Evolutionary conservation across 495 filamentous ascomycete species (phyloP), one percentile per base, ranked within the genome.

Genomic region (Podospora pseudocomata): DNA sequence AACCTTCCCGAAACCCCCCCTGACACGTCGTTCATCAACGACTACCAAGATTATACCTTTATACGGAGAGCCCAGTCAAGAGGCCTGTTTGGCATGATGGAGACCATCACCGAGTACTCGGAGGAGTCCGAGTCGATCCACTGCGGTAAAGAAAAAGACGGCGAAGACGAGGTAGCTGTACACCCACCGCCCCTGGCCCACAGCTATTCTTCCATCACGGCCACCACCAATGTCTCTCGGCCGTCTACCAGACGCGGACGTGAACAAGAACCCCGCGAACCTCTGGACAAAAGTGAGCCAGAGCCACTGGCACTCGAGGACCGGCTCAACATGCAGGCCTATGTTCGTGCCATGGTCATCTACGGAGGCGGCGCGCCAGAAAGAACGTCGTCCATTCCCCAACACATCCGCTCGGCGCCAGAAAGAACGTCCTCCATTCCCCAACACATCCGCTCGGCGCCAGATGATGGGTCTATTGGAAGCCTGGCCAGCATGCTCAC

Each of bases 31-130:
- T 23, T 23, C 23, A 30, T 1, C 26, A 30, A 34, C 4, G 59
- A 28, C 16, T 26, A 61, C 59, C 30, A 61, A 6, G 59, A 61
- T n/a, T 63, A 39, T 19, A 19, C 18, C 0, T 49, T 44, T 49
- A 32, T 49, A 18, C 4, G 30, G 19, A n/a, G 20, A 63, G 18
- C 61, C 13, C 20, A 30, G 5, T n/a, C 61, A 19, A 63, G 61
- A 5, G 19, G 26, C 23, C 1, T 61, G 59, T 18, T 15, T 18
- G 5, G 16, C 3, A 32, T 61, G 26, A 70, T 70, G 68, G 68
- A 70, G 26, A 70, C 68, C 64, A 70, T 70, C 64, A 64, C 16
- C 27, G 68, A 70, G 19, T 44, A 64, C 64, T 66, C 68, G 26
- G 59, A 61, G 27, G 68, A 70, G 19, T n/a, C 39, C 39, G 39